Conservation (phyloP, 768 basidiomycete species). For the Amanita pseudoporphyria region DNA sequence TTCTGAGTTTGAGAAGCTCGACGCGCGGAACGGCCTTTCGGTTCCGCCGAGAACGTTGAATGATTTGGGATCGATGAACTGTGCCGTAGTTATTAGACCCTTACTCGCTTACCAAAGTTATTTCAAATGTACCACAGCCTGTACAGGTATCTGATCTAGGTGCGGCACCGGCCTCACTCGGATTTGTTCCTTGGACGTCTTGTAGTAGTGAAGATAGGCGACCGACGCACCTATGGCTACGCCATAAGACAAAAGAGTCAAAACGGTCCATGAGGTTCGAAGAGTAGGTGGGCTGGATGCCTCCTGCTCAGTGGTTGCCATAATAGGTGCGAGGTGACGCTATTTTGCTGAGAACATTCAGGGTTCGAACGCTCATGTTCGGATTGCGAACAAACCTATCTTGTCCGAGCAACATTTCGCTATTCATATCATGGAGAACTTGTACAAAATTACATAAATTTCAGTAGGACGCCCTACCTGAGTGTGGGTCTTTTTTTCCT, state of each 20-base stretch:
- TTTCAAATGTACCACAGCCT: slow-evolving; percentile 20
- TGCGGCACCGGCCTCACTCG: not conserved
- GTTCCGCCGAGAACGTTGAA: slow-evolving; percentile 43
- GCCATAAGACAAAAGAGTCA: not conserved
- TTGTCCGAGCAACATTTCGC: no score
- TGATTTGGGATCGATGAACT: slow-evolving; percentile 42
- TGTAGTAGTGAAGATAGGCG: not conserved
- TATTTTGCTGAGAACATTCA: no score
- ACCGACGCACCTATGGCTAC: not conserved
- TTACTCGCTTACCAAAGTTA: not conserved
- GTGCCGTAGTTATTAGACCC: no score
- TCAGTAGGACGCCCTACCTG: no score
- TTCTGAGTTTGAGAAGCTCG: slow-evolving; percentile 24
- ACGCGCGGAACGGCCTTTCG: slow-evolving; percentile 25
- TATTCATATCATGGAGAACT: no score
- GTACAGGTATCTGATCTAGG: slow-evolving; percentile 14
- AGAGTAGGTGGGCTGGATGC: no score
- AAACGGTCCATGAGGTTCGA: not conserved
- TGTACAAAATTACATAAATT: no score
- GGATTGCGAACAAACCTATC: no score
- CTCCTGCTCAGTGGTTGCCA: no score
- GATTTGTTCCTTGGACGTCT: not conserved
- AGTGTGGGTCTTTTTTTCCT: no score
- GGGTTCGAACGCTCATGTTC: no score
- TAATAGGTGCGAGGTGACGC: no score